A percentile compares a stretch with the other conserved stretches of the same genome.
Conservation (phyloP, 768 basidiomycete species). For the Podaxis pistillaris region DNA sequence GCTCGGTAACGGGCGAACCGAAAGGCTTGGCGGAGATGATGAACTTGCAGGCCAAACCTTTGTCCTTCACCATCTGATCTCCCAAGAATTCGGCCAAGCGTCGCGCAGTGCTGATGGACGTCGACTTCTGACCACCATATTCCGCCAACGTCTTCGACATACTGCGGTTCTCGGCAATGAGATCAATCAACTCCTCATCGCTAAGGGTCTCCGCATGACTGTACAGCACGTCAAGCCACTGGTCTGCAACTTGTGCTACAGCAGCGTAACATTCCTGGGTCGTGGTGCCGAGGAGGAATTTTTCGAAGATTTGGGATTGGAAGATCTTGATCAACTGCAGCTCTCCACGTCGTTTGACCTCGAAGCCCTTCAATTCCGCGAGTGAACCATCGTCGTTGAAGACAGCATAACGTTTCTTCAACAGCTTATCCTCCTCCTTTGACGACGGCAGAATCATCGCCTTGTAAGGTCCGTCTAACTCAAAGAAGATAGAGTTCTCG, state of each 20-base stretch:
- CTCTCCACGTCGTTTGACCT: constrained; percentile 97
- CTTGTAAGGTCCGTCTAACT: constrained; percentile 96
- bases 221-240: constrained; percentile 96
- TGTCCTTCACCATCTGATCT: constrained; percentile 99
- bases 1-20: constrained; percentile 94
- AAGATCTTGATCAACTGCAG: constrained; percentile 99
- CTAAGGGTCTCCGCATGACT: constrained; percentile 78
- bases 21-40: constrained; percentile 94
- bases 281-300: constrained; percentile 89
- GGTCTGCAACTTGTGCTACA: constrained; percentile 90
- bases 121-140: constrained; percentile 96
- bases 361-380: constrained; percentile 99
- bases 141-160: constrained; percentile 97
- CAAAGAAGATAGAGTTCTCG: constrained; percentile 99
- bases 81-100: constrained; percentile 96
- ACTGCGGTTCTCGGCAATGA: constrained; percentile 97
- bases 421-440: constrained; percentile 96
- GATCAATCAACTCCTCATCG: constrained; percentile 93
- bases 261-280: constrained; percentile 95
- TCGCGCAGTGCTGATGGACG: constrained; percentile 94
- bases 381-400: constrained; percentile 97
- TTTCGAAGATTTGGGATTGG: constrained; percentile 98
- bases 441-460: constrained; percentile 99
- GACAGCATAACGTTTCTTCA: constrained; percentile 99
- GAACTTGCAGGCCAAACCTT: constrained; percentile 97